Conservation (phyloP, 2,329 filamentous ascomycete genomes). For the Colletotrichum sp. region DNA sequence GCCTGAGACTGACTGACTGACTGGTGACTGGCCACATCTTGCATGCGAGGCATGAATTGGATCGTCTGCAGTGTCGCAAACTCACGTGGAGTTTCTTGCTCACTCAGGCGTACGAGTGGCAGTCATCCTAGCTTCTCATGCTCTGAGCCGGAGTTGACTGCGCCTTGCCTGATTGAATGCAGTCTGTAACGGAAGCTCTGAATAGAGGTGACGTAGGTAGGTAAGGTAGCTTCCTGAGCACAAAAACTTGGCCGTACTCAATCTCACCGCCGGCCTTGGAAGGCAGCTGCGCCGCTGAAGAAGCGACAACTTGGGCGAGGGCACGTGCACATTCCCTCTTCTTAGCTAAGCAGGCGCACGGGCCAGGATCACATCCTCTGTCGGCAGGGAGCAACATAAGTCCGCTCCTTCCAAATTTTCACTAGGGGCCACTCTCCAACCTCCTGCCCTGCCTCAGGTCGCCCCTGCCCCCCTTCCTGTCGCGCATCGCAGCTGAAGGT, state of each 20-base stretch:
- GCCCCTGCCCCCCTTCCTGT: neutral
- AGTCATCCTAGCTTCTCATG: neutral
- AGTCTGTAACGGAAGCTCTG: neutral
- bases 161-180: neutral
- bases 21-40: neutral
- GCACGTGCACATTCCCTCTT: neutral
- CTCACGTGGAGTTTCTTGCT: neutral
- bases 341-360: neutral
- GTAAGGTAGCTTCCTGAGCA: neutral
- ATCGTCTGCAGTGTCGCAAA: neutral
- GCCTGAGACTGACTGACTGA: neutral
- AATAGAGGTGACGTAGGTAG: neutral
- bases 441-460: neutral
- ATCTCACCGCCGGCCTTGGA: neutral
- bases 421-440: neutral
- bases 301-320: neutral
- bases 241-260: neutral
- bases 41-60: neutral
- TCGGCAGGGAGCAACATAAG: neutral
- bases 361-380: rapidly evolving
- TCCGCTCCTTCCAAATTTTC: neutral
- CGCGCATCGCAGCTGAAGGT: neutral
- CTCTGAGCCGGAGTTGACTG: neutral
- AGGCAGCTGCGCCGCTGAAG: neutral
- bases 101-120: neutral